These are phyloP conservation scores for Brachypodium distachyon DNA, from an alignment of 202 grass and related monocot species.

Conservation along the genomic window DNA sequence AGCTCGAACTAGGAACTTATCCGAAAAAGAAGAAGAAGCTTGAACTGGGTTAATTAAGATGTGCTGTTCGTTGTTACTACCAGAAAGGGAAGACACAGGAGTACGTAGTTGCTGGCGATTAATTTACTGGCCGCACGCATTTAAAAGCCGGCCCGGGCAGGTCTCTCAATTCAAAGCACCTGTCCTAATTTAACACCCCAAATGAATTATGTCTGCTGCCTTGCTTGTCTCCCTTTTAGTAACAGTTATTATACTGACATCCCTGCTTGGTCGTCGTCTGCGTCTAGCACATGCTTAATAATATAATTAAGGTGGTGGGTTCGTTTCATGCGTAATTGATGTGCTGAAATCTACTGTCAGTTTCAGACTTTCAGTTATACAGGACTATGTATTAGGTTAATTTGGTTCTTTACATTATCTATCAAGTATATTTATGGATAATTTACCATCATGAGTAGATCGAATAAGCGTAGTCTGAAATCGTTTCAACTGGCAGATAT, in stretches of 20 bases:
- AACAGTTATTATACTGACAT: neutral
- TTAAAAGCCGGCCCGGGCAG: conserved; percentile 32
- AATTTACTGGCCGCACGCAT: conserved; percentile 11
- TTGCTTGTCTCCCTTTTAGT: neutral
- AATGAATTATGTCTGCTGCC: neutral
- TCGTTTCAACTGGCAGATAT: neutral
- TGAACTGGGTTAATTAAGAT: neutral
- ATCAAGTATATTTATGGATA: too few relatives aligned
- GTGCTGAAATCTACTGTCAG: too few relatives aligned
- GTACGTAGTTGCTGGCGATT: neutral
- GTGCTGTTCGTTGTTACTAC: neutral
- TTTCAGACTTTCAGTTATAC: too few relatives aligned
- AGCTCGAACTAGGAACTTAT: neutral
- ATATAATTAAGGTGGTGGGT: neutral
- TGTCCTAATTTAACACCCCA: neutral
- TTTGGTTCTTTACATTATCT: too few relatives aligned
- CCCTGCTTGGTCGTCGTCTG: neutral
- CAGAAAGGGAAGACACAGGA: neutral
- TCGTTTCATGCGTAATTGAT: too few relatives aligned
- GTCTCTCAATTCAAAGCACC: conserved; percentile 25
- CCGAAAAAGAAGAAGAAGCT: too few relatives aligned
- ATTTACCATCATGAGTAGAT: too few relatives aligned
- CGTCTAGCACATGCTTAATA: neutral
- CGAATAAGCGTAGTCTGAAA: too few relatives aligned
- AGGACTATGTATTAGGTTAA: too few relatives aligned